Conservation (phyloP, 768 basidiomycete genomes). For the Xerocomellus dryophilus region DNA sequence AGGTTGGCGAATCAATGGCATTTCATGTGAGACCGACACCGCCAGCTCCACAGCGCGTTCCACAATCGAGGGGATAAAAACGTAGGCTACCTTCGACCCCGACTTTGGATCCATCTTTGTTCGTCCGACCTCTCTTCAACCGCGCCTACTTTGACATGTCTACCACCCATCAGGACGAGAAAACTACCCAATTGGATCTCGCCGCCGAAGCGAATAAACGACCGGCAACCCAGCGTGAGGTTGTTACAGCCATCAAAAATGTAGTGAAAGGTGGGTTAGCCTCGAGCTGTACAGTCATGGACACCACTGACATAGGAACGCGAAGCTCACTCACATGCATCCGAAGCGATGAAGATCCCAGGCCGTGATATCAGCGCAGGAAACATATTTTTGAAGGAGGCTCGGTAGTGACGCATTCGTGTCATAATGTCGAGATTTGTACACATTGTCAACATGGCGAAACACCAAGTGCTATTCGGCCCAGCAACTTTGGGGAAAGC, state of each 20-base stretch:
- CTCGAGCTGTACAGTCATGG: neutral
- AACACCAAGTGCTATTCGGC: too few species aligned
- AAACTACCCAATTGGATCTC: neutral
- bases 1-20: too few species aligned
- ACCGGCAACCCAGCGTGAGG: neutral
- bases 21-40: too few species aligned
- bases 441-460: too few species aligned
- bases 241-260: neutral
- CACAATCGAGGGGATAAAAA: too few species aligned
- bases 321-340: neutral
- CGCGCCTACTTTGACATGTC: neutral
- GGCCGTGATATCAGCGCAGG: neutral
- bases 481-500: too few species aligned
- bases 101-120: too few species aligned
- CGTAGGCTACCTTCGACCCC: too few species aligned
- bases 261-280: neutral
- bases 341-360: neutral
- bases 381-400: neutral
- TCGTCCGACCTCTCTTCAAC: too few species aligned
- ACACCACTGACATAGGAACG: neutral
- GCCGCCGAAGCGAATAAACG: neutral
- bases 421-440: too few species aligned
- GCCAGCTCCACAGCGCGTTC: too few species aligned
- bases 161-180: neutral
- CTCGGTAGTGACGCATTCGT: neutral